Evolutionary conservation across 345 rosid species (phyloP).

Genomic region (Aurinia saxatilis): DNA sequence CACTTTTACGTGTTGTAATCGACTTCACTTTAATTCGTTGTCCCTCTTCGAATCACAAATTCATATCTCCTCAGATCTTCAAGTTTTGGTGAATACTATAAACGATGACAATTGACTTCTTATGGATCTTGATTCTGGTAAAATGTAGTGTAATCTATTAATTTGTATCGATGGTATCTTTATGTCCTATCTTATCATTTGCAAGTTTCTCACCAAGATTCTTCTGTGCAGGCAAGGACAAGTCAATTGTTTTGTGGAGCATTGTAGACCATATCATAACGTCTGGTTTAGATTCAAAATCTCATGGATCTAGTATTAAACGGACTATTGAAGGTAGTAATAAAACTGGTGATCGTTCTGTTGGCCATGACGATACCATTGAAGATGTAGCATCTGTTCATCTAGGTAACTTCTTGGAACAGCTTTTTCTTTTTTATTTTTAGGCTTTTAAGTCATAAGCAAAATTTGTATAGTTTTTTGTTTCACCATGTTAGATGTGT

Average conservation of each 20-base stretch:
- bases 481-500: too few species aligned
- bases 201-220: slow-evolving; percentile 16
- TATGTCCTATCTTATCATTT: background rate
- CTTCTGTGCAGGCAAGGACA: slow-evolving; percentile 72
- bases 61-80: too few species aligned
- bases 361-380: slow-evolving; percentile 84
- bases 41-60: too few species aligned
- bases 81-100: too few species aligned
- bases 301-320: slow-evolving; percentile 54
- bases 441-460: background rate
- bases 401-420: slow-evolving; percentile 51
- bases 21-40: too few species aligned
- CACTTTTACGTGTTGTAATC: too few species aligned
- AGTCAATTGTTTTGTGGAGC: slow-evolving; percentile 81
- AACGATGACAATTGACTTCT: too few species aligned
- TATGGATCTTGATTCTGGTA: too few species aligned
- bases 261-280: slow-evolving; percentile 79
- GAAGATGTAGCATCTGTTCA: slow-evolving; percentile 89
- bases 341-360: slow-evolving; percentile 44
- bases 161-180: slow-evolving; percentile 14
- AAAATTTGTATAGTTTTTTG: too few species aligned
- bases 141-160: too few species aligned
- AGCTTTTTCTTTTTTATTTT: background rate
- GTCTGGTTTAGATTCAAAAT: slow-evolving; percentile 43
- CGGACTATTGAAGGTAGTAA: slow-evolving; percentile 49